Evolutionary conservation across 768 basidiomycete genomes (phyloP).

Genomic region (Lactifluus echinatus): DNA sequence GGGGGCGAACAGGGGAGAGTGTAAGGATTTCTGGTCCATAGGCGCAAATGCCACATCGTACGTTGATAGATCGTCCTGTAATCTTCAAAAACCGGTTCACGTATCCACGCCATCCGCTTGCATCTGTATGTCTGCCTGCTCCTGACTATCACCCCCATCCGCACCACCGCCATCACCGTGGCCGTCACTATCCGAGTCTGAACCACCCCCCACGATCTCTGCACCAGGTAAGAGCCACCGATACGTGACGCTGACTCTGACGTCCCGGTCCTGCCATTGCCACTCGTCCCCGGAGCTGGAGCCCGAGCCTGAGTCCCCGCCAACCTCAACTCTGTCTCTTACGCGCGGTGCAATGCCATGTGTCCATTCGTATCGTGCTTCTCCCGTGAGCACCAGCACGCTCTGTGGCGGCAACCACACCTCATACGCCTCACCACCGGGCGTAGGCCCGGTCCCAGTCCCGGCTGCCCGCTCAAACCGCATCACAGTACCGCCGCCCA

Average conservation of each 20-base stretch:
- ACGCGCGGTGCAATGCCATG: slow-evolving; percentile 71
- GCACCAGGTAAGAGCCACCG: slow-evolving; percentile 82
- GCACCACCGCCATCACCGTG: neutral
- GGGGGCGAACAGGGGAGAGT: neutral
- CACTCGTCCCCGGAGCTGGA: slow-evolving; percentile 5
- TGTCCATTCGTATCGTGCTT: slow-evolving; percentile 79
- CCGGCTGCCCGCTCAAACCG: slow-evolving; percentile 36
- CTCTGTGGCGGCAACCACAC: slow-evolving; percentile 71
- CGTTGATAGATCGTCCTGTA: slow-evolving; percentile 14
- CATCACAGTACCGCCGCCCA: slow-evolving; percentile 78
- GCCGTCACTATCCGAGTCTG: neutral
- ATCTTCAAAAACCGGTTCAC: neutral
- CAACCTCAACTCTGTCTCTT: slow-evolving; percentile 54
- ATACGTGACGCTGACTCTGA: slow-evolving; percentile 75
- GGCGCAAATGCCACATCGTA: slow-evolving; percentile 2
- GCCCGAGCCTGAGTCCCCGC: slow-evolving; percentile 1
- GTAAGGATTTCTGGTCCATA: neutral
- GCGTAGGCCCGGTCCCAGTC: neutral
- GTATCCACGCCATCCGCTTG: neutral
- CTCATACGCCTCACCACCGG: slow-evolving; percentile 27
- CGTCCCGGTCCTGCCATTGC: slow-evolving; percentile 41
- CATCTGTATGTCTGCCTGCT: neutral
- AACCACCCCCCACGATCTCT: slow-evolving; percentile 47
- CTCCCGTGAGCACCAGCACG: slow-evolving; percentile 67
- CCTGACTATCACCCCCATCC: neutral